These are phyloP conservation scores for Cladosporium sp. DNA, from an alignment of 2,329 filamentous ascomycete species.

Conservation along the genomic window DNA sequence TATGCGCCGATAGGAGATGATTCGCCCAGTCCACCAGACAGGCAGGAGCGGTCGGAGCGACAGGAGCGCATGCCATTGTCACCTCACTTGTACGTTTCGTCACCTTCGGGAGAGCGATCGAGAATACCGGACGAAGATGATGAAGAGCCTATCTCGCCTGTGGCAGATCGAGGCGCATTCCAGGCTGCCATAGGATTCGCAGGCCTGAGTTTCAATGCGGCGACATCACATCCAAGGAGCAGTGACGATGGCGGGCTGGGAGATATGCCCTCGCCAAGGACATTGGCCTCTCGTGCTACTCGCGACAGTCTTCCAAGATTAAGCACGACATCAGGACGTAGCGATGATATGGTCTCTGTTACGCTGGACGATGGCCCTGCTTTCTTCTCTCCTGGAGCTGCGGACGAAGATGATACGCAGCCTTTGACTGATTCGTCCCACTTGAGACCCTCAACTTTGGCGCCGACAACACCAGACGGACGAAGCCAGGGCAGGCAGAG, in stretches of 20 bases:
- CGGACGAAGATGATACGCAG: constrained; percentile 58
- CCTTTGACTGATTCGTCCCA: constrained; percentile 59
- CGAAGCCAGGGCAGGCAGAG: constrained; percentile 50
- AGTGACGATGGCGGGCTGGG: constrained; percentile 24
- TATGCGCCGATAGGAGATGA: constrained; percentile 55
- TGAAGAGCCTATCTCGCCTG: constrained; percentile 43
- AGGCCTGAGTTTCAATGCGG: constrained; percentile 47
- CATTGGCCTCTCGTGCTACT: constrained; percentile 18
- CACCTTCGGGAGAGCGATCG: constrained; percentile 36
- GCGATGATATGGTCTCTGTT: constrained; percentile 37
- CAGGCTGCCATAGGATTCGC: constrained; percentile 52
- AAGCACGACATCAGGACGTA: constrained; percentile 26
- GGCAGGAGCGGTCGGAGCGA: constrained; percentile 29
- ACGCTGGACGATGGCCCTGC: constrained; percentile 56
- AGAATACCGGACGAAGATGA: constrained; percentile 38
- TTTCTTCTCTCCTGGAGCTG: constrained; percentile 50
- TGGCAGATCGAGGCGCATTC: constrained; percentile 48
- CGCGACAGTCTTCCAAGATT: constrained; percentile 33
- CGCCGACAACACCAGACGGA: constrained; percentile 41
- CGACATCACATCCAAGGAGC: constrained; percentile 31
- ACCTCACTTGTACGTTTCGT: constrained; percentile 39
- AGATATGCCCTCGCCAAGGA: constrained; percentile 21
- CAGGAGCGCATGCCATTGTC: constrained; percentile 22
- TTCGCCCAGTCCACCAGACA: constrained; percentile 50
- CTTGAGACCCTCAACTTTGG: constrained; percentile 58